A percentile compares a stretch with the other conserved stretches of the same genome.
phyloP scores from a whole-genome alignment of 1,284 basidiomycete genomes.

The Nidula niveotomentosa region DNA sequence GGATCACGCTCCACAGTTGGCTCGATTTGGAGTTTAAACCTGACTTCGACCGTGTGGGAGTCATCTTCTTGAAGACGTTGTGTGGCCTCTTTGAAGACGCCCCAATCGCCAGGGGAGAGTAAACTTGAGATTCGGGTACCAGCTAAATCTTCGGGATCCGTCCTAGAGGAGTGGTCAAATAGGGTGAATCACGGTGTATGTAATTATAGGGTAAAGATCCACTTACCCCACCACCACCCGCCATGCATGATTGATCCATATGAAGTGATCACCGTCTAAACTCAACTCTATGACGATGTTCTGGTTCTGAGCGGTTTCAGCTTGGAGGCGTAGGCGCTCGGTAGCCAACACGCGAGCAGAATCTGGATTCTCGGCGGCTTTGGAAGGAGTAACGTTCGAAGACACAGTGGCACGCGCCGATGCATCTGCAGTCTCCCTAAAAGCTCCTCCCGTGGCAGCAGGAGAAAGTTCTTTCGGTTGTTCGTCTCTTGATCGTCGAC shows the following conservation, averaged over 20 bases:
- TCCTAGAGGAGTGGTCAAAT: constrained; percentile 42
- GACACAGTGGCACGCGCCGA: constrained; percentile 17
- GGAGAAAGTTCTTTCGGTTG: constrained; percentile 43
- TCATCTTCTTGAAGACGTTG: constrained; percentile 87
- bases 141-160: constrained; percentile 81
- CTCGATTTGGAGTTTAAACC: constrained; percentile 83
- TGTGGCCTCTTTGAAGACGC: constrained; percentile 88
- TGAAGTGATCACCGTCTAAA: constrained; percentile 88
- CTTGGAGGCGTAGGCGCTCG: constrained; percentile 82
- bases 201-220: constrained; percentile 5
- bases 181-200: constrained; percentile 7
- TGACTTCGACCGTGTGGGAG: constrained; percentile 91
- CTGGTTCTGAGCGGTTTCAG: constrained; percentile 91
- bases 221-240: constrained; percentile 89
- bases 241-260: constrained; percentile 97
- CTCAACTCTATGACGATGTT: constrained; percentile 96
- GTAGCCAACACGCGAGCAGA: constrained; percentile 79
- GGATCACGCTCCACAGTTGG: constrained; percentile 57
- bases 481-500: constrained; percentile 58
- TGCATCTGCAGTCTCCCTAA: constrained; percentile 29
- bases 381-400: too few species aligned
- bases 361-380: constrained; percentile 55
- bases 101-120: constrained; percentile 82
- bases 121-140: constrained; percentile 83
- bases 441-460: constrained; percentile 24